phyloP scores from a whole-genome alignment of 371 early-diverging fungal species.

The Mucor plumbeus region DNA sequence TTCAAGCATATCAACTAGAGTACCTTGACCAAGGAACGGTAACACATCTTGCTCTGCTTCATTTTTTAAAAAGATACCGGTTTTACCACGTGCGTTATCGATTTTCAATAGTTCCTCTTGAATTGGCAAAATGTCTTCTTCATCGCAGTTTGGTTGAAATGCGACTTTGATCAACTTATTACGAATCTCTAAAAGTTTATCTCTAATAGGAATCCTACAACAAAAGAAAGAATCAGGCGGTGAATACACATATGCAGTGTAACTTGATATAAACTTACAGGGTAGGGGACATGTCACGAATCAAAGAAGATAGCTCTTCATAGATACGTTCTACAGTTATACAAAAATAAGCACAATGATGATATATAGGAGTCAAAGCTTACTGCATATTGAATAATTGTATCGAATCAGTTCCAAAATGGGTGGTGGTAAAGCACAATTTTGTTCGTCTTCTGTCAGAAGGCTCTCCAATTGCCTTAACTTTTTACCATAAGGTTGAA shows the following conservation, averaged over 20 bases:
- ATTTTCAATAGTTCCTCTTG: conserved; percentile 9
- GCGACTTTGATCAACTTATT: neutral
- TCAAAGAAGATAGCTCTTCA: conserved; percentile 5
- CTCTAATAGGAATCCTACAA: conserved; percentile 13
- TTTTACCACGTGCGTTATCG: conserved; percentile 7
- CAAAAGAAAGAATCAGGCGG: neutral
- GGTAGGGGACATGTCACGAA: conserved; percentile 9
- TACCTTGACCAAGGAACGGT: conserved; percentile 7
- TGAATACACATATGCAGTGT: neutral
- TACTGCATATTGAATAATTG: conserved; percentile 18
- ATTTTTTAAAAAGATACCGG: conserved; percentile 7
- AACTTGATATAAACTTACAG: conserved; percentile 1
- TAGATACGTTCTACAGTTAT: conserved; percentile 10
- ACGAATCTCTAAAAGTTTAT: conserved; percentile 9
- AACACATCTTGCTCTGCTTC: neutral
- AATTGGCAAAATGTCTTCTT: neutral
- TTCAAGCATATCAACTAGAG: conserved; percentile 10
- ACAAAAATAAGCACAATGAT: neutral
- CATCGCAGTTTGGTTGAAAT: neutral
- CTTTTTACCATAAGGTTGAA: conserved; percentile 6
- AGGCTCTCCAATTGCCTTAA: conserved; percentile 12
- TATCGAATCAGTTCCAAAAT: conserved; percentile 14
- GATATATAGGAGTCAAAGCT: neutral
- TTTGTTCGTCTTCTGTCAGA: conserved; percentile 8
- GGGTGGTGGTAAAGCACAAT: conserved; percentile 5